Conservation (phyloP, 2,329 filamentous ascomycete genomes). For the Aspergillus neotritici region DNA sequence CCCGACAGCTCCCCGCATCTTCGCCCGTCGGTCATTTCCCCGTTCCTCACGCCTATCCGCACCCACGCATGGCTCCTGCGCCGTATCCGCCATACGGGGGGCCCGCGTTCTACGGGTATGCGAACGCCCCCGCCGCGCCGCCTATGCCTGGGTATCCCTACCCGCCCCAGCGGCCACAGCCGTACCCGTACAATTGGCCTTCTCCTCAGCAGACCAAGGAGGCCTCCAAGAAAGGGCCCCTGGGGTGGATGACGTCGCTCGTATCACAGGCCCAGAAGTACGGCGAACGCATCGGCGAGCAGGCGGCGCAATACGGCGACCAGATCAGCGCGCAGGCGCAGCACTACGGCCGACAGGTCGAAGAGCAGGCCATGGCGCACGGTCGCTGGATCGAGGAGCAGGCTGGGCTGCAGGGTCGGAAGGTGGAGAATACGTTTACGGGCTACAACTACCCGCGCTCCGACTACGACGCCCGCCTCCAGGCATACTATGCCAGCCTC, state of each 20-base stretch:
- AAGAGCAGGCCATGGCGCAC: slow-evolving; percentile 35
- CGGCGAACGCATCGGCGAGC: slow-evolving; percentile 33
- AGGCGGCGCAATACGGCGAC: slow-evolving; percentile 31
- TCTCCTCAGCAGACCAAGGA: slow-evolving; percentile 17
- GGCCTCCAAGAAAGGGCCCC: slow-evolving; percentile 23
- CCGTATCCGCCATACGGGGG: slow-evolving; percentile 16
- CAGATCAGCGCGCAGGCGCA: slow-evolving; percentile 31
- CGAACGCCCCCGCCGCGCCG: slow-evolving; percentile 10
- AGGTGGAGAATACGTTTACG: slow-evolving; percentile 18
- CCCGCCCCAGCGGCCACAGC: slow-evolving; percentile 16
- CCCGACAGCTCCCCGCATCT: slow-evolving; percentile 8
- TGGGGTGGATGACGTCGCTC: slow-evolving; percentile 32
- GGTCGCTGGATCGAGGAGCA: slow-evolving; percentile 37
- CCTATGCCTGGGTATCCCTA: slow-evolving; percentile 22
- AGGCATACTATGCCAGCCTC: slow-evolving; percentile 12
- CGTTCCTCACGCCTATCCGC: slow-evolving; percentile 10
- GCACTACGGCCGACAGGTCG: slow-evolving; percentile 33
- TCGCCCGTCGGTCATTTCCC: slow-evolving; percentile 7
- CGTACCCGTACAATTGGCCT: slow-evolving; percentile 15
- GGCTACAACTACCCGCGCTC: slow-evolving; percentile 11
- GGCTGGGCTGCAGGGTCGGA: slow-evolving; percentile 25
- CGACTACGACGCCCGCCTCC: slow-evolving; percentile 9
- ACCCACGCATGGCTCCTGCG: slow-evolving; percentile 11
- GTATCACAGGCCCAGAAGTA: slow-evolving; percentile 37
- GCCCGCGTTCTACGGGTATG: slow-evolving; percentile 17